Evolutionary conservation across 2,329 filamentous ascomycete species (phyloP).

Genomic region (Pyrenochaeta sp.): DNA sequence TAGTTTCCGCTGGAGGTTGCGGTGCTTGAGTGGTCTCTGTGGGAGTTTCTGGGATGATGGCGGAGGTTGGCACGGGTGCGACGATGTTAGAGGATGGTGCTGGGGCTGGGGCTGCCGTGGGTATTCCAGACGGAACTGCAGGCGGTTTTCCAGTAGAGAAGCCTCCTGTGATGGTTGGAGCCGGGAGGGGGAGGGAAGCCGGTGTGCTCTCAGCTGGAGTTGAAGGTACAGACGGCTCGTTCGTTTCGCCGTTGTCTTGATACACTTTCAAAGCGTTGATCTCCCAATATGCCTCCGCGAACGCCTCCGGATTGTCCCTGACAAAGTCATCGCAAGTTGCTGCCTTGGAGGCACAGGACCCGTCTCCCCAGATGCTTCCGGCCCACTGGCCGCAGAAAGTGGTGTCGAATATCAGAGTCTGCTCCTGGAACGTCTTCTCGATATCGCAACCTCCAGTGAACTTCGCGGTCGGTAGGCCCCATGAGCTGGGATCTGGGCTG

Average conservation of each 20-base stretch:
- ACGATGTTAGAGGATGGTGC: conserved; percentile 8
- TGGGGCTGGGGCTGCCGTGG: conserved; percentile 8
- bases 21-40: conserved; percentile 3
- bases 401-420: conserved; percentile 82
- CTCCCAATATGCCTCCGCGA: conserved; percentile 77
- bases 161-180: conserved; percentile 15
- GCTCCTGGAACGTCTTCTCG: conserved; percentile 69
- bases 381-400: conserved; percentile 92
- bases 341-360: conserved; percentile 68
- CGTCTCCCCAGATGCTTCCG: conserved; percentile 65
- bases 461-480: conserved; percentile 71
- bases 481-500: conserved; percentile 69
- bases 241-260: conserved; percentile 31
- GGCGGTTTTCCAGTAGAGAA: conserved; percentile 6
- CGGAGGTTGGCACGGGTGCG: conserved; percentile 16
- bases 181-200: conserved; percentile 14
- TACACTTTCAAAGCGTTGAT: conserved; percentile 59
- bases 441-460: conserved; percentile 78
- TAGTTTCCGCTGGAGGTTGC: conserved; percentile 6
- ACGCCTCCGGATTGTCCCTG: conserved; percentile 71
- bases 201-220: conserved; percentile 18
- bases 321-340: conserved; percentile 76
- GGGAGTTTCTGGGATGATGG: not conserved
- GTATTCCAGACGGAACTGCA: conserved; percentile 5
- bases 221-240: conserved; percentile 16